Evolutionary conservation across 2,329 filamentous ascomycete genomes (phyloP).

Genomic region (Verticillium albo-atrum): DNA sequence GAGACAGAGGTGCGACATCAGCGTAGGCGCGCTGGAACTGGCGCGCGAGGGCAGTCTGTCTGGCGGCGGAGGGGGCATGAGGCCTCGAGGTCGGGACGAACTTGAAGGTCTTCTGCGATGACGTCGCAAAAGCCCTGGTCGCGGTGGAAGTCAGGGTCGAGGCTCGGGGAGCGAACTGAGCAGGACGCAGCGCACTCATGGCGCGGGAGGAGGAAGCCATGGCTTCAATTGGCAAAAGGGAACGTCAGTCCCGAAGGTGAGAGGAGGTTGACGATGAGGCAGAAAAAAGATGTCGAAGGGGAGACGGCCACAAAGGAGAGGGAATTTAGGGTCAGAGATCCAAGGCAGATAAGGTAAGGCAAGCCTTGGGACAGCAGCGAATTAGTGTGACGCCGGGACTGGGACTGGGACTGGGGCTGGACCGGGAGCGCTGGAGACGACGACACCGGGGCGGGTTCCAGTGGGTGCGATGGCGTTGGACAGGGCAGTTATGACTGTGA

Average conservation of each 20-base stretch:
- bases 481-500: neutral
- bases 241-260: conserved; percentile 2
- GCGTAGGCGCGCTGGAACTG: conserved; percentile 44
- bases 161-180: conserved; percentile 19
- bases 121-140: conserved; percentile 27
- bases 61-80: conserved; percentile 4
- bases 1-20: conserved; percentile 37
- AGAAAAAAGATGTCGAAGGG: conserved; percentile 5
- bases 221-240: conserved; percentile 18
- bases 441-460: neutral
- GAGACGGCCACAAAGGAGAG: conserved; percentile 5
- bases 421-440: neutral
- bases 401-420: conserved; percentile 1
- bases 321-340: conserved; percentile 5
- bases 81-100: conserved; percentile 6
- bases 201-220: conserved; percentile 45
- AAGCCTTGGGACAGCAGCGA: neutral
- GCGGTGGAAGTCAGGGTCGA: conserved; percentile 16
- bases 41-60: conserved; percentile 23
- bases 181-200: conserved; percentile 26
- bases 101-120: conserved; percentile 15
- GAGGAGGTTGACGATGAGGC: conserved; percentile 2
- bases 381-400: conserved; percentile 8
- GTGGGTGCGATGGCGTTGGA: neutral
- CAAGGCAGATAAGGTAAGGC: neutral